Conservation (phyloP, 805 yeast species). For the Kodamaea neixiangensis region DNA sequence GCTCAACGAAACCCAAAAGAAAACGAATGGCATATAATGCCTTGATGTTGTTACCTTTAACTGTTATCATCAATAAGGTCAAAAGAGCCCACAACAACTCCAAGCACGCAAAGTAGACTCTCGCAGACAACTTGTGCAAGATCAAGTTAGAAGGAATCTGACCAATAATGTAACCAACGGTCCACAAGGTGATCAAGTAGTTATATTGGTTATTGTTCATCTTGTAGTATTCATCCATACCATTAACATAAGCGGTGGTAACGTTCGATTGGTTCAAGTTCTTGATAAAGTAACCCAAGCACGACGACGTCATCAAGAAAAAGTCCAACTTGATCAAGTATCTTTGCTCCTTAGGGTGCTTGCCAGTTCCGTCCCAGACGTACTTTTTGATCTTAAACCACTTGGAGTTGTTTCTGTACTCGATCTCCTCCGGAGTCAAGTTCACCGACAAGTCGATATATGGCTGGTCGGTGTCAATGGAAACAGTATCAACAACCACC, state of each 20-base stretch:
- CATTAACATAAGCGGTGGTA: constrained; percentile 49
- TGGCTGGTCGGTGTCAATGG: constrained; percentile 14
- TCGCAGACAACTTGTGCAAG: constrained; percentile 42
- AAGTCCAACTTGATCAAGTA: constrained; percentile 36
- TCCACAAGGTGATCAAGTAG: constrained; percentile 44
- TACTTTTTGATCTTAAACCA: constrained; percentile 26
- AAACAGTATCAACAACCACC: constrained; percentile 1
- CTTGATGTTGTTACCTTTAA: constrained; percentile 20
- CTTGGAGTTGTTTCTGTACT: constrained; percentile 20
- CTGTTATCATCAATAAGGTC: constrained; percentile 38
- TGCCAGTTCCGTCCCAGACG: constrained; percentile 41
- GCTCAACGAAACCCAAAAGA: constrained; percentile 46
- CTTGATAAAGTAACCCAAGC: constrained; percentile 53
- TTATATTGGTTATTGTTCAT: constrained; percentile 48
- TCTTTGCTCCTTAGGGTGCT: constrained; percentile 37
- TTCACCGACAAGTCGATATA: constrained; percentile 24
- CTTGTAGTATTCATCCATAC: constrained; percentile 45
- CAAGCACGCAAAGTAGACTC: constrained; percentile 45
- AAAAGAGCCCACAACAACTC: constrained; percentile 48
- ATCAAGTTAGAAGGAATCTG: constrained; percentile 51
- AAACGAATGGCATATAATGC: constrained; percentile 37
- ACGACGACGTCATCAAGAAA: constrained; percentile 39
- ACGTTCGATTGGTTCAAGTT: constrained; percentile 44
- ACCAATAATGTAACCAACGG: constrained; percentile 54
- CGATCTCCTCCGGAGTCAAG: constrained; percentile 22